phyloP scores from a whole-genome alignment of 331 rosid genomes.

The Malus hybrid region DNA sequence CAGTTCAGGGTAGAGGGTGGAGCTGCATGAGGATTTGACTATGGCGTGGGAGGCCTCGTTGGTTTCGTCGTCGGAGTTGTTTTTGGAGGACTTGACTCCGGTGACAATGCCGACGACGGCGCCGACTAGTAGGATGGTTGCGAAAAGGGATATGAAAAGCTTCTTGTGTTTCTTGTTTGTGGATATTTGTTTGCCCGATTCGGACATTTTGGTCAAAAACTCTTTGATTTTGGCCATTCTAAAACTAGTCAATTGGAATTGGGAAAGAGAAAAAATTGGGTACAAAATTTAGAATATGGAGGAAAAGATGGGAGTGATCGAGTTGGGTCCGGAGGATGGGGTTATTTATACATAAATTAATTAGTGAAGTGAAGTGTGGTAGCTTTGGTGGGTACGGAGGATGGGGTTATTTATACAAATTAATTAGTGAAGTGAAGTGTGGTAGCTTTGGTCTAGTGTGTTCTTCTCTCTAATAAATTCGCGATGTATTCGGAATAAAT shows the following conservation, averaged over 20 bases:
- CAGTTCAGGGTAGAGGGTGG: conserved; percentile 64
- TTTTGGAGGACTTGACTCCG: conserved; percentile 26
- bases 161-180: conserved; percentile 14
- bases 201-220: conserved; percentile 19
- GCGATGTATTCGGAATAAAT: too few species aligned
- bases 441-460: not conserved
- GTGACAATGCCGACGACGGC: conserved; percentile 32
- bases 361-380: not conserved
- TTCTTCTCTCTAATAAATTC: too few species aligned
- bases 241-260: too few species aligned
- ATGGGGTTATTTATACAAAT: not conserved
- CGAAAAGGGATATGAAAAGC: conserved; percentile 33
- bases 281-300: not conserved
- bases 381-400: not conserved
- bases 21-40: conserved; percentile 46
- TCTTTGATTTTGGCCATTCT: conserved; percentile 25
- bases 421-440: not conserved
- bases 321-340: not conserved
- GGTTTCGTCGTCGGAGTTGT: not conserved
- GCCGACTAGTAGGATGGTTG: conserved; percentile 33
- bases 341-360: not conserved
- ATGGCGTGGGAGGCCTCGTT: conserved; percentile 45
- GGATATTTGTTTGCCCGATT: conserved; percentile 3
- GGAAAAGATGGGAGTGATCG: not conserved
- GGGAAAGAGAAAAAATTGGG: not conserved